These are phyloP conservation scores for Auricularia sp. DNA, from an alignment of 768 basidiomycete species.

Conservation along the genomic window DNA sequence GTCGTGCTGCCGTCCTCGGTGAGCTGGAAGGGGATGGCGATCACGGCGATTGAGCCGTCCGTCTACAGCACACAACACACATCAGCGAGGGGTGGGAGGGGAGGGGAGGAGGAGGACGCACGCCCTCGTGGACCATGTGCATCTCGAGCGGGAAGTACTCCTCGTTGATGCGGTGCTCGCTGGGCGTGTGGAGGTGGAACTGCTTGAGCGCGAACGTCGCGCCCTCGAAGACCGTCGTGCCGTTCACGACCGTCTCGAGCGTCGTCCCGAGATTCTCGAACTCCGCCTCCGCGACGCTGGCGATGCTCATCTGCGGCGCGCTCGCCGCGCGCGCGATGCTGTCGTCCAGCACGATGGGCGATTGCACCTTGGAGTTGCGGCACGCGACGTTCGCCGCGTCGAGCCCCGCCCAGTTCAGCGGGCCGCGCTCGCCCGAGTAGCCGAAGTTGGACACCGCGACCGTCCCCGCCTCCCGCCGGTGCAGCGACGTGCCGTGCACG, in stretches of 20 bases:
- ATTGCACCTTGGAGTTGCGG: neutral
- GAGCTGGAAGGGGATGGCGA: slow-evolving; percentile 1
- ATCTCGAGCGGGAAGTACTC: slow-evolving; percentile 3
- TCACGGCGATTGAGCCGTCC: neutral
- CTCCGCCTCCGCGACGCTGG: neutral
- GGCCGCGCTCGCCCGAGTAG: neutral
- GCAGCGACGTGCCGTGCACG: neutral
- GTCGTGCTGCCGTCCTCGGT: neutral
- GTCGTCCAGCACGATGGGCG: neutral
- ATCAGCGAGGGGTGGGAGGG: neutral
- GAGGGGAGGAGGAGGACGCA: neutral
- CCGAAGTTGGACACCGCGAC: slow-evolving; percentile 1
- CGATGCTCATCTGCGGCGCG: neutral
- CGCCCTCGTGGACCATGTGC: slow-evolving; percentile 1
- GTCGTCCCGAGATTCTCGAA: slow-evolving; percentile 1
- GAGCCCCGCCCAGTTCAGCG: slow-evolving; percentile 2
- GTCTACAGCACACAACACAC: neutral
- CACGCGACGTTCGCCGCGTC: neutral
- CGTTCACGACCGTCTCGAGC: neutral
- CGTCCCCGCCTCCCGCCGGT: neutral
- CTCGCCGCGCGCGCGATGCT: neutral
- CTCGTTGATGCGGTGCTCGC: neutral
- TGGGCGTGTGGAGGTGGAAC: neutral
- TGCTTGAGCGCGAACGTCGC: neutral
- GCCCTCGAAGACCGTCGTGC: slow-evolving; percentile 1